Conservation (phyloP, 1,139 yeast species). For the Spathaspora sp. region DNA sequence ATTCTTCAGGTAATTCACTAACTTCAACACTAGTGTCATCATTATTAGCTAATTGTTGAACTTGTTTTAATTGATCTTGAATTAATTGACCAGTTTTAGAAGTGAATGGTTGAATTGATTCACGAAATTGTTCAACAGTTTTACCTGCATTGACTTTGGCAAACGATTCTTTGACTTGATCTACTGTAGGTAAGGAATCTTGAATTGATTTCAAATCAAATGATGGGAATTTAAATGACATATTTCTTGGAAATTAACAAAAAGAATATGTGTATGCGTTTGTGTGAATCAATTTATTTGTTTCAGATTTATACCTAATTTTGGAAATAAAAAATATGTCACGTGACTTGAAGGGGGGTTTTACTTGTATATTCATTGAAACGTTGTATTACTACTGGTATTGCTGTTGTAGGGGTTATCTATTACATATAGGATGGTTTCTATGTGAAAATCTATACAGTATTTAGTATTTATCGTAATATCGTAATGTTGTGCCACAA, state of each 20-base stretch:
- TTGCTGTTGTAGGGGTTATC: too few species aligned
- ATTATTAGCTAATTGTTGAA: slow-evolving; percentile 41
- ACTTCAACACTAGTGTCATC: slow-evolving; percentile 32
- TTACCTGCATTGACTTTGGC: slow-evolving; percentile 41
- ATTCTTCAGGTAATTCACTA: slow-evolving; percentile 73
- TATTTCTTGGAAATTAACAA: slow-evolving; percentile 12
- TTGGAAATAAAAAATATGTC: not conserved
- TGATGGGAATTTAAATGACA: slow-evolving; percentile 55
- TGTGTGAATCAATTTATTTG: not conserved
- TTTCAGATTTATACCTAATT: not conserved
- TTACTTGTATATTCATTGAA: too few species aligned
- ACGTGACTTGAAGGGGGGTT: not conserved
- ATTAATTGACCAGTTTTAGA: slow-evolving; percentile 40
- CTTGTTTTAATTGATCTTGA: slow-evolving; percentile 41
- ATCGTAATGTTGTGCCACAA: too few species aligned
- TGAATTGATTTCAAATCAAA: slow-evolving; percentile 47
- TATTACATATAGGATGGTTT: too few species aligned
- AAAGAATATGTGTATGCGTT: not conserved
- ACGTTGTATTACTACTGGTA: too few species aligned
- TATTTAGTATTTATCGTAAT: too few species aligned
- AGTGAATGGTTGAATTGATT: slow-evolving; percentile 45
- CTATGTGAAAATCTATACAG: too few species aligned
- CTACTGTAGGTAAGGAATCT: slow-evolving; percentile 44
- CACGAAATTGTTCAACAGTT: slow-evolving; percentile 40
- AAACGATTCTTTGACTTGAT: slow-evolving; percentile 36